Conservation (phyloP, 2,329 filamentous ascomycete genomes). For the Ophiostoma perfectum region DNA sequence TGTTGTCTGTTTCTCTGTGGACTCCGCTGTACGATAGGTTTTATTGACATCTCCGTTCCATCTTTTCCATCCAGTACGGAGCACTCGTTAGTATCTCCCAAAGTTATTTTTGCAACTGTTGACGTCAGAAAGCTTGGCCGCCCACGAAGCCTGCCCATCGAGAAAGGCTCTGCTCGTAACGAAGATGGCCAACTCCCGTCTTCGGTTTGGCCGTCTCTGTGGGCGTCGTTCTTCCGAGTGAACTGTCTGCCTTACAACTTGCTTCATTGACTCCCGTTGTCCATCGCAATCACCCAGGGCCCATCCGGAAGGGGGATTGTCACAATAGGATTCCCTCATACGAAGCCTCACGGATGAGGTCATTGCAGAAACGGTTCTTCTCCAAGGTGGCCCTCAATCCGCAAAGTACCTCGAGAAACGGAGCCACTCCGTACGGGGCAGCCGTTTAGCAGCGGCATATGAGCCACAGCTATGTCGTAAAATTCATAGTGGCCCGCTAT, state of each 20-base stretch:
- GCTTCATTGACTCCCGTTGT: too few relatives aligned
- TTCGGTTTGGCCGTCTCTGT: too few relatives aligned
- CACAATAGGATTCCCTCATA: not conserved
- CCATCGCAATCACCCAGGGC: not conserved
- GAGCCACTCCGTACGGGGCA: conserved; percentile 1
- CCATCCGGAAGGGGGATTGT: too few relatives aligned
- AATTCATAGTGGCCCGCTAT: too few relatives aligned
- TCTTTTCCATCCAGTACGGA: too few relatives aligned
- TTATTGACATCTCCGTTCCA: conserved; percentile 2
- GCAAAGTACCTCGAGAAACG: not conserved
- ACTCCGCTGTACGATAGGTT: not conserved
- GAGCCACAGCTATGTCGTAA: not conserved
- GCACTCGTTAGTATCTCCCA: not conserved
- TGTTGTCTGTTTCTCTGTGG: not conserved
- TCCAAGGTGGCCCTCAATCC: not conserved
- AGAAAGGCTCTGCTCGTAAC: too few relatives aligned
- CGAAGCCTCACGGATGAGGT: not conserved
- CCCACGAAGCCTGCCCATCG: not conserved
- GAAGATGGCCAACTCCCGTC: too few relatives aligned
- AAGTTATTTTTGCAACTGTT: not conserved
- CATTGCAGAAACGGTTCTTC: conserved; percentile 4
- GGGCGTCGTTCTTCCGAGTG: too few relatives aligned
- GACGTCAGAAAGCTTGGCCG: conserved; percentile 5
- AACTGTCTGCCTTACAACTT: too few relatives aligned
- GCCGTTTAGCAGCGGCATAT: not conserved